Evolutionary conservation across 805 yeast genomes (phyloP).

Genomic region (Kodamaea laetipori): DNA sequence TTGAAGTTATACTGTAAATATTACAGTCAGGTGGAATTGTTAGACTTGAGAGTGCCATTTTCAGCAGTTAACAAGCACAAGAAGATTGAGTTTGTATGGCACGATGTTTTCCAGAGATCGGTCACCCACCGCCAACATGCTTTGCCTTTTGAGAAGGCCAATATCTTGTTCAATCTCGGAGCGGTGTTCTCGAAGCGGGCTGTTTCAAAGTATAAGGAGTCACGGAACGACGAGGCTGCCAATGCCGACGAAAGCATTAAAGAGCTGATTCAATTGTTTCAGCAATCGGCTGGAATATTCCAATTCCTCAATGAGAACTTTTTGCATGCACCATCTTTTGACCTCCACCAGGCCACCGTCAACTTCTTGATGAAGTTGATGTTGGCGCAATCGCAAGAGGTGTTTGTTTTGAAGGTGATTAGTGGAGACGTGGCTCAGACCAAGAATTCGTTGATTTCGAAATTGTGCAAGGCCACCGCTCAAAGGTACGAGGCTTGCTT

Average conservation of each 20-base stretch:
- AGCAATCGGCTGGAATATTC: conserved; percentile 78
- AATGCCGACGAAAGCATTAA: conserved; percentile 48
- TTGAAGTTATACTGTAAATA: conserved; percentile 64
- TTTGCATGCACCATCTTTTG: conserved; percentile 84
- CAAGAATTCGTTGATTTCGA: conserved; percentile 73
- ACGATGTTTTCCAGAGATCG: conserved; percentile 61
- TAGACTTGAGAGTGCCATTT: conserved; percentile 76
- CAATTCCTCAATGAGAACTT: conserved; percentile 75
- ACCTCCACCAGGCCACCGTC: conserved; percentile 68
- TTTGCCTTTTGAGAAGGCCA: conserved; percentile 87
- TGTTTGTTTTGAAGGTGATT: conserved; percentile 66
- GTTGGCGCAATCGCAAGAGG: conserved; percentile 89
- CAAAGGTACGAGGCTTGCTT: conserved; percentile 53
- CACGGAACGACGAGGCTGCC: conserved; percentile 24
- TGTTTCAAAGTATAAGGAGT: conserved; percentile 28
- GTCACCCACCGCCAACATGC: conserved; percentile 68
- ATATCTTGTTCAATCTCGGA: conserved; percentile 76
- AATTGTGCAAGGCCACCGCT: conserved; percentile 64
- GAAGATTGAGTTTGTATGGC: conserved; percentile 72
- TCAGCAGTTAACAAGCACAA: conserved; percentile 46
- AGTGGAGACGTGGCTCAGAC: conserved; percentile 49
- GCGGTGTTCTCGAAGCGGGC: conserved; percentile 59
- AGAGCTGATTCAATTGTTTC: conserved; percentile 58
- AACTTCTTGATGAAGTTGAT: conserved; percentile 62
- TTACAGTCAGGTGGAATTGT: conserved; percentile 77